Conservation (phyloP, 345 rosid genomes). For the Eucalyptus albens region DNA sequence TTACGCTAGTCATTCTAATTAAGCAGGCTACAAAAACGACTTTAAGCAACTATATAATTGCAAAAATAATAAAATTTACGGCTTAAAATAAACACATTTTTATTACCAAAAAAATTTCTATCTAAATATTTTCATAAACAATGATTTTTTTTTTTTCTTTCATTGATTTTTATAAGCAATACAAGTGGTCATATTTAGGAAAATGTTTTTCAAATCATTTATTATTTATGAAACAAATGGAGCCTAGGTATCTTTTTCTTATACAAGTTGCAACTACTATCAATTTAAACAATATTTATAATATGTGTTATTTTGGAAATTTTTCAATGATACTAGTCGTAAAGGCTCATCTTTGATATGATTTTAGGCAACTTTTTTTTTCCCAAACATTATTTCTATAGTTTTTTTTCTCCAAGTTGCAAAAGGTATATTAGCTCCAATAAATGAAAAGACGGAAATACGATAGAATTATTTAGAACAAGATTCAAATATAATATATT, state of each 20-base stretch:
- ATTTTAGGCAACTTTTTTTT: not conserved
- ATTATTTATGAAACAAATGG: not conserved
- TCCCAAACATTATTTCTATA: not conserved
- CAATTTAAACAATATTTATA: not conserved
- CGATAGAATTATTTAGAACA: not conserved
- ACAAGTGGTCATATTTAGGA: not conserved
- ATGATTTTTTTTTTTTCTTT: not conserved
- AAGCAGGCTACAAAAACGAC: not conserved
- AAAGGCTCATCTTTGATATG: not conserved
- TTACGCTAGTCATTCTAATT: not conserved
- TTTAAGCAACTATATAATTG: not conserved
- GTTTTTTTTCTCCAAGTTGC: not conserved
- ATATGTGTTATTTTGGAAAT: not conserved
- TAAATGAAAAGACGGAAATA: not conserved
- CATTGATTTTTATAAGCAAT: not conserved
- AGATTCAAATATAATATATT: not conserved
- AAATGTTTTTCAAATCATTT: not conserved
- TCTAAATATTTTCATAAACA: not conserved
- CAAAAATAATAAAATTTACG: not conserved
- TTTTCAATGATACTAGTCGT: not conserved
- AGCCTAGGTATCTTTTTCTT: not conserved
- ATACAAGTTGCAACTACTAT: not conserved
- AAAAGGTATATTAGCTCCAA: not conserved
- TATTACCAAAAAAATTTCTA: not conserved
- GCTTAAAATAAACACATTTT: not conserved